Evolutionary conservation across 805 yeast genomes (phyloP), one percentile per base, ranked within the genome.

Genomic region (Myxozyma kluyveri): DNA sequence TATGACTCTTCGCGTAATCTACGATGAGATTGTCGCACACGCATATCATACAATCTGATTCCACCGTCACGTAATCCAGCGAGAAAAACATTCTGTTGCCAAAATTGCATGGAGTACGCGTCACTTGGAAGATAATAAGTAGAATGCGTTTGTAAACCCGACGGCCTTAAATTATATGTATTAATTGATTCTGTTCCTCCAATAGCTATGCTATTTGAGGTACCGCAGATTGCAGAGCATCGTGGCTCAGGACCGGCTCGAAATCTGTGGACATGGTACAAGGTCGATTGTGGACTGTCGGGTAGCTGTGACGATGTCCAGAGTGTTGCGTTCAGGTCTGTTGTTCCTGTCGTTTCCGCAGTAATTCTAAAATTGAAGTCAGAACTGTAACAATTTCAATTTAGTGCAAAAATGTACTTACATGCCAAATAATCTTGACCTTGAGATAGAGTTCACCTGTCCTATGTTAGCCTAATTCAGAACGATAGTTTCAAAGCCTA

Each of bases 41-140:
- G 45, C 23, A 50, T 37, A 37, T 60, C 63, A 29, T 51, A 44
- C 2, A 50, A 27, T n/a, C 37, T 39, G 22, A 48, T 53, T 31
- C 26, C 36, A 12, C 50, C 61, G 44, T 49, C 60, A 29, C 63
- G 45, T 43, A 42, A 45, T 24, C 61, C 65, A 38, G 53, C 59
- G 29, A 52, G 37, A 32, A 27, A 47, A 29, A 35, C 47, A 27
- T 41, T 27, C 31, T 50, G 53, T 38, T 47, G 47, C 48, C 44
- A 42, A 44, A 24, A 47, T 42, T 54, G 50, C 26, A 45, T 36
- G 9, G 57, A 45, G 35, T 39, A 38, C 45, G 49, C 42, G 45
- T 59, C 61, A 36, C 57, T 36, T 29, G 54, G 38, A 17, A 57
- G 47, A 33, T 43, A 43, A 22, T 50, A 46, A 5, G 40, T 45